Evolutionary conservation across 2,329 filamentous ascomycete species (phyloP), one percentile per base, ranked within the genome.

Genomic region (Plenodomus biglobosus): DNA sequence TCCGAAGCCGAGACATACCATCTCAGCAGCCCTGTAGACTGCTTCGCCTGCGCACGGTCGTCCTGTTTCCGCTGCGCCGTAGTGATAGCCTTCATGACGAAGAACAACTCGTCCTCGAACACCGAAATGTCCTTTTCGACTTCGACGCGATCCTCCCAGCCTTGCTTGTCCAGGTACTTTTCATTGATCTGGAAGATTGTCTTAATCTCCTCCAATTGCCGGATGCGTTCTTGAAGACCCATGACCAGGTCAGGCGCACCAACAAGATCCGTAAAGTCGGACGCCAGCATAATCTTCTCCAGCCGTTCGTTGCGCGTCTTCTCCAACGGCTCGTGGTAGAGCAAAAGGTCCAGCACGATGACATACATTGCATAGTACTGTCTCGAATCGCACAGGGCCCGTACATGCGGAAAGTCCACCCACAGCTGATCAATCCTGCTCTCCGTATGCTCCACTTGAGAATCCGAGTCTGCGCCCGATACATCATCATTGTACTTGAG

Each of bases 41-140:
- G 83, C 6, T 85, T 83, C 41, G 84, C 78, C 44, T 76, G 71
- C 32, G 74, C 73, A 20, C 70, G 64, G 51, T 95, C 90, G 42
- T 87, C 85, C 55, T 85, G 85, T 68, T 92, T 94, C 50, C 91
- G 82, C 72, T 99, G 94, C 4, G 92, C 95, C 2, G 91, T 95
- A 1, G 94, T 99, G 68, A 99, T 99, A 34, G 94, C 95, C 65
- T 99, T 97, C 94, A 99, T 97, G 78, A 99, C 88, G 75, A 99
- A 99, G 79, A 99, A 99, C 8, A 99, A 75, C 71, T 99, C 95
- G 64, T 99, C 94, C 70, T 97, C 94, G 64, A 90, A 96, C 17
- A 85, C 85, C 8, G 90, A 84, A 42, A 99, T 77, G 67, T 99
- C 94, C 42, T 88, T 86, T 67, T 99, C 94, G 37, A 99, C 80